These are phyloP conservation scores for Russula earlei DNA, from an alignment of 768 basidiomycete species.

Conservation along the genomic window DNA sequence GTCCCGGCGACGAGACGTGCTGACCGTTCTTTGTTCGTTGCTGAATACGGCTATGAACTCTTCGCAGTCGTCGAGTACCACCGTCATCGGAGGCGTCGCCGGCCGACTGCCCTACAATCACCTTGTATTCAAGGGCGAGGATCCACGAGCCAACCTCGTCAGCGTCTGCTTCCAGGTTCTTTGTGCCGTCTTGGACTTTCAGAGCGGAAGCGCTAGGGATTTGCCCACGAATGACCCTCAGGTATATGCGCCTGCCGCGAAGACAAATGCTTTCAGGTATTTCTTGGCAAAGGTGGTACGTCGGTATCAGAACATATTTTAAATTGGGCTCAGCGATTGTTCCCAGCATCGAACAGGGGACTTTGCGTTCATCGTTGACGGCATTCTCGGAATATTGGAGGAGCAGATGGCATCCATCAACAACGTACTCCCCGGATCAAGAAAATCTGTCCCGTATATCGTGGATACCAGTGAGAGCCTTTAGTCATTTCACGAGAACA, in stretches of 20 bases:
- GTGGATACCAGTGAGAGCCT: constrained; percentile 61
- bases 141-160: constrained; percentile 62
- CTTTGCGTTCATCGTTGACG: constrained; percentile 73
- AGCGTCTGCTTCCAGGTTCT: constrained; percentile 70
- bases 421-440: constrained; percentile 77
- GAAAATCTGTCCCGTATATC: constrained; percentile 71
- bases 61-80: constrained; percentile 35
- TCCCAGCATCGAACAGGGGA: constrained; percentile 81
- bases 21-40: constrained; percentile 87
- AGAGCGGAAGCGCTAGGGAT: constrained; percentile 65
- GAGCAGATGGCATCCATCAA: constrained; percentile 69
- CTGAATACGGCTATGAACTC: constrained; percentile 85
- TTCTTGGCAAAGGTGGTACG: constrained; percentile 62
- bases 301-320: background rate
- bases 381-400: constrained; percentile 56
- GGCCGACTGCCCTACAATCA: constrained; percentile 85
- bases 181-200: constrained; percentile 69
- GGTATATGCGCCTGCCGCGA: constrained; percentile 42
- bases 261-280: constrained; percentile 85
- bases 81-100: constrained; percentile 56
- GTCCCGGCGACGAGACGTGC: constrained; percentile 68
- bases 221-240: constrained; percentile 35
- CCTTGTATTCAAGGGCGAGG: constrained; percentile 83
- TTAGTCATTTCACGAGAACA: background rate
- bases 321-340: background rate